Conservation (phyloP, 202 grass and related monocot species). For the Setaria italica region DNA sequence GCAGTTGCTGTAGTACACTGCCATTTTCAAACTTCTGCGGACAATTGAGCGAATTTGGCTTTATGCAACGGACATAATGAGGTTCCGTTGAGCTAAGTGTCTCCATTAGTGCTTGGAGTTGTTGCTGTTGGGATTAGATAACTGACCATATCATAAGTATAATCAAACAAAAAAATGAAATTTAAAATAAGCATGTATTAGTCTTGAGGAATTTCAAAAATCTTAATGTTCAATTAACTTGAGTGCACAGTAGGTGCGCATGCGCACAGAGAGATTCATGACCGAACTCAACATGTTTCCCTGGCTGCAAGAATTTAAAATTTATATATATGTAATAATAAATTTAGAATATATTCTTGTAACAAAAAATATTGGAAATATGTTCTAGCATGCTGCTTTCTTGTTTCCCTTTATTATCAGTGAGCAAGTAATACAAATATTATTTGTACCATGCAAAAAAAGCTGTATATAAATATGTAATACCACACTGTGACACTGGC, state of each 20-base stretch:
- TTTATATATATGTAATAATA: constrained; percentile 8
- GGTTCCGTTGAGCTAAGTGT: constrained; percentile 81
- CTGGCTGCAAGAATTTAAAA: background rate
- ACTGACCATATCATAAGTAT: constrained; percentile 63
- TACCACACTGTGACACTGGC: background rate
- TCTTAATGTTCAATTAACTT: constrained; percentile 1
- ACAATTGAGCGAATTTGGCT: constrained; percentile 71
- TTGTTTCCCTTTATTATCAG: background rate
- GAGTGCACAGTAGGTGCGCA: background rate
- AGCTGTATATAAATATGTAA: constrained; percentile 13
- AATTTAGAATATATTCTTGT: background rate
- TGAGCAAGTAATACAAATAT: background rate
- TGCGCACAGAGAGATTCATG: background rate
- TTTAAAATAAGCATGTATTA: constrained; percentile 17
- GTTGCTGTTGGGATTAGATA: constrained; percentile 72
- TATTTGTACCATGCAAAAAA: constrained; percentile 16
- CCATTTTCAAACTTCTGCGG: constrained; percentile 81
- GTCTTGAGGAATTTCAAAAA: constrained; percentile 28
- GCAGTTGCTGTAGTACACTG: constrained; percentile 84
- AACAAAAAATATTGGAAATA: background rate
- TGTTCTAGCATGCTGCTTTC: constrained; percentile 5
- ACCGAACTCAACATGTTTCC: background rate
- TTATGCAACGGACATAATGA: constrained; percentile 82
- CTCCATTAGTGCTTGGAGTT: constrained; percentile 88
- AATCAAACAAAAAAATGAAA: constrained; percentile 53